Base-by-base conservation (phyloP, 1,139 yeast genomes). In the Diutina catenulata region DNA sequence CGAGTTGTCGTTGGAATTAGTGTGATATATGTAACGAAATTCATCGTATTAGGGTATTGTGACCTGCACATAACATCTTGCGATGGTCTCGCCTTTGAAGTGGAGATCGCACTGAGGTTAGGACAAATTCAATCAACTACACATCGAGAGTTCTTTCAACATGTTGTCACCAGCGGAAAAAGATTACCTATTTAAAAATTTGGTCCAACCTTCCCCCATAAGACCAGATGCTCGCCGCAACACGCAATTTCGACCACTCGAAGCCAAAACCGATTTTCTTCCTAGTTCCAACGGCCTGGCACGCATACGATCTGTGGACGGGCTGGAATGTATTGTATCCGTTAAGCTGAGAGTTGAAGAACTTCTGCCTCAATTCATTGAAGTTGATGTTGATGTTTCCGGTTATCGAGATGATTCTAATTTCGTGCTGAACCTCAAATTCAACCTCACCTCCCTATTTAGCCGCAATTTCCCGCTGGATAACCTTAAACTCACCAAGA, bases 231-330 rank as follows among this genome's bases (percentile, higher is more conserved):
- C 95, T 3, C 69, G 98, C 47, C 60, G 67, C 4, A 65, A 64
- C 11, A 64, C 70, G 43, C 95, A 87, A 55, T 82, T 80, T 53
- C 70, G 96, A 45, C 95, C 96, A 0, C 58, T 88, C 36, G 94
- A 86, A 49, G 84, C 94, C 5, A 76, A 76, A 22, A 77, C 87
- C 5, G 78, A 81, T 39, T 81, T 87, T 49, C 64, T 88, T 43
- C 93, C 94, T 0, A 75, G 80, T 35, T 81, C 95, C 7, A 84
- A 88, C 59, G 98, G 98, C 15, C 86, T 95, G 5, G 82, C 96
- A 1, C 70, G 95, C 59, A 75, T 88, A 27, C 69, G 88, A 48
- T 70, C 86, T 28, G 72, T 82, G 41, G 96, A 88, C 56, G 96
- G 97, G 18, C 76, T 87, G 47, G 97, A 88, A 56, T 86, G 95